These are phyloP conservation scores for Aaosphaeria arxii DNA, from an alignment of 2,329 filamentous ascomycete species.

Conservation along the genomic window DNA sequence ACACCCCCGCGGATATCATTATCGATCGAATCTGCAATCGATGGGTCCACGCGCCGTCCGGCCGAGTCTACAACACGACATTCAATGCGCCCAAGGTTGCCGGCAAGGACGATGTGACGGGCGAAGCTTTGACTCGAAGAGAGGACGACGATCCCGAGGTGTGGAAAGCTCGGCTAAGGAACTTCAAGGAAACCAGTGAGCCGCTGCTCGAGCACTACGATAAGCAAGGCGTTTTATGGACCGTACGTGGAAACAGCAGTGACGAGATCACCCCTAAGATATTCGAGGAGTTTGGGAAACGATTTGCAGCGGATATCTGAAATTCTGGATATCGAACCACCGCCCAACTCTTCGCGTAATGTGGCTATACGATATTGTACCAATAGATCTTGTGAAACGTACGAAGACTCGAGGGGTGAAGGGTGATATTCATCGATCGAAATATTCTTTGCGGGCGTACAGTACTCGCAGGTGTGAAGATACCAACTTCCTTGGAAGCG, in stretches of 20 bases:
- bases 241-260: constrained; percentile 82
- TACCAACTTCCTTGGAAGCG: too few species aligned
- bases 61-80: constrained; percentile 89
- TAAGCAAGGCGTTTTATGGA: constrained; percentile 77
- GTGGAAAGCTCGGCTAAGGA: constrained; percentile 74
- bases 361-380: too few species aligned
- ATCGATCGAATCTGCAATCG: constrained; percentile 85
- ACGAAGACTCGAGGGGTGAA: too few species aligned
- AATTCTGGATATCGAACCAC: too few species aligned
- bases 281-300: constrained; percentile 74
- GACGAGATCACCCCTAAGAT: constrained; percentile 95
- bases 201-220: constrained; percentile 88
- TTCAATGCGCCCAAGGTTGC: constrained; percentile 82
- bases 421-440: too few species aligned
- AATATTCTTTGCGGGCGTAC: too few species aligned
- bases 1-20: constrained; percentile 83
- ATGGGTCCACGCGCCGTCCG: constrained; percentile 90
- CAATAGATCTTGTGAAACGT: too few species aligned
- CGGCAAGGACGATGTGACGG: constrained; percentile 86
- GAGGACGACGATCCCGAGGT: constrained; percentile 84
- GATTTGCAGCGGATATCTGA: constrained; percentile 53
- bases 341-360: too few species aligned
- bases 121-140: constrained; percentile 77
- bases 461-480: too few species aligned
- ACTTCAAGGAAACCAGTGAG: constrained; percentile 83